A percentile compares a stretch with the other conserved stretches of the same genome.
Conservation (phyloP, 805 yeast genomes). For the Candida ficus region DNA sequence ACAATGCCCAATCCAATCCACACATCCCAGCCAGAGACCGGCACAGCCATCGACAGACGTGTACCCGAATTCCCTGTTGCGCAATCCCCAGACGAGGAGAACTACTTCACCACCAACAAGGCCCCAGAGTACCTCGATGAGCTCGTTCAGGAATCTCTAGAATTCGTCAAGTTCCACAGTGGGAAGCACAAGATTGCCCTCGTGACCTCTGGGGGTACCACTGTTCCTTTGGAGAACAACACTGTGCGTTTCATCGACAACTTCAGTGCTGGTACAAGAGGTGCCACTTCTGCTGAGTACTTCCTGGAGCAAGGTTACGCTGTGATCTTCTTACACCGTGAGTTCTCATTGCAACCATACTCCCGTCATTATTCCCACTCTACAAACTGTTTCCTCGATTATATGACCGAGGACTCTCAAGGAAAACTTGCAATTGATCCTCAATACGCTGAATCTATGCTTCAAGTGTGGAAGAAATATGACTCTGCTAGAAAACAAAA, state of each 20-base stretch:
- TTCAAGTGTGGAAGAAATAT: constrained; percentile 51
- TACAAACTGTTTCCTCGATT: constrained; percentile 81
- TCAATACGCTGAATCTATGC: constrained; percentile 57
- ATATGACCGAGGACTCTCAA: constrained; percentile 48
- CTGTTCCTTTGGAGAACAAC: constrained; percentile 94
- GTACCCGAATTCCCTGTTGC: constrained; percentile 80
- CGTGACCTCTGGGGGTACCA: constrained; percentile 96
- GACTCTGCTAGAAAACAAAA: constrained; percentile 30
- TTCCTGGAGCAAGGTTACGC: constrained; percentile 83
- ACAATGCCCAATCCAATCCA: constrained; percentile 29
- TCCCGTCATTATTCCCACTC: constrained; percentile 87
- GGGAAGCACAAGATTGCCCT: constrained; percentile 52
- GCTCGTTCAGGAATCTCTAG: constrained; percentile 48
- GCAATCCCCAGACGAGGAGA: constrained; percentile 59
- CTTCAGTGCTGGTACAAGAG: constrained; percentile 96
- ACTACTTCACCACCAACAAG: constrained; percentile 64
- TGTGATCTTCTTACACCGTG: constrained; percentile 88
- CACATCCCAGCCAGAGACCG: constrained; percentile 67
- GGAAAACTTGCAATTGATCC: constrained; percentile 59
- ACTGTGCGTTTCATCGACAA: constrained; percentile 96
- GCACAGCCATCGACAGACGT: constrained; percentile 73
- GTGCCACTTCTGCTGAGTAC: constrained; percentile 93
- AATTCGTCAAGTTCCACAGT: constrained; percentile 57
- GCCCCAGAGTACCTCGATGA: constrained; percentile 72
- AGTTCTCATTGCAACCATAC: constrained; percentile 86